Percentiles rank a stretch among this genome's conserved stretches.
phyloP scores from a whole-genome alignment of 2,329 filamentous ascomycete genomes.

The Claviceps spartinae region DNA sequence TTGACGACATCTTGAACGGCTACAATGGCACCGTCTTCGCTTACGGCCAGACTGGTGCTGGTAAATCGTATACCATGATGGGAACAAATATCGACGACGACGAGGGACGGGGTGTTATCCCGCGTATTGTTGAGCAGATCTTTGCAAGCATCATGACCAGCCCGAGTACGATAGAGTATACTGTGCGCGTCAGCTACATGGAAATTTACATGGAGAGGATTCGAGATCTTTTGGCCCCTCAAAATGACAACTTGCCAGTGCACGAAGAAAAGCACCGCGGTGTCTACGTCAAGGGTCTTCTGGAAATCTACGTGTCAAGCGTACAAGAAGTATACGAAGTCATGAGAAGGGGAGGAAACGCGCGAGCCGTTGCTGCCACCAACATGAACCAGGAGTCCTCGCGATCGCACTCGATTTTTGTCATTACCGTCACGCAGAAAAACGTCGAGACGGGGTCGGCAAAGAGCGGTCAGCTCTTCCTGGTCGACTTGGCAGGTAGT shows the following conservation, averaged over 20 bases:
- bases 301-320: constrained; percentile 91
- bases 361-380: constrained; percentile 84
- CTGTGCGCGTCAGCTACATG: constrained; percentile 98
- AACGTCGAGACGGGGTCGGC: constrained; percentile 92
- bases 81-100: constrained; percentile 76
- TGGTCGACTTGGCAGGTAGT: constrained; percentile 95
- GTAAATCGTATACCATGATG: constrained; percentile 96
- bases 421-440: constrained; percentile 94
- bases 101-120: constrained; percentile 81
- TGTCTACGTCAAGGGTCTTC: constrained; percentile 88
- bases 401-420: constrained; percentile 94
- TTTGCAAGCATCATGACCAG: constrained; percentile 90
- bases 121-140: constrained; percentile 93
- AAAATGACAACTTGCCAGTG: constrained; percentile 93
- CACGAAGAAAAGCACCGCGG: constrained; percentile 95
- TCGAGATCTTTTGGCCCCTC: constrained; percentile 78
- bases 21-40: constrained; percentile 99
- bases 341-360: constrained; percentile 81
- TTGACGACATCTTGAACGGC: constrained; percentile 95
- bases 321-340: constrained; percentile 95
- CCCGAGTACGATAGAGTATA: constrained; percentile 90
- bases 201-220: constrained; percentile 99
- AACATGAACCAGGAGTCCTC: constrained; percentile 99
- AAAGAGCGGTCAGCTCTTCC: constrained; percentile 90
- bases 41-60: constrained; percentile 94